phyloP scores from a whole-genome alignment of 192 early-diverging fungal species.

The Chytriomyces confervae region DNA sequence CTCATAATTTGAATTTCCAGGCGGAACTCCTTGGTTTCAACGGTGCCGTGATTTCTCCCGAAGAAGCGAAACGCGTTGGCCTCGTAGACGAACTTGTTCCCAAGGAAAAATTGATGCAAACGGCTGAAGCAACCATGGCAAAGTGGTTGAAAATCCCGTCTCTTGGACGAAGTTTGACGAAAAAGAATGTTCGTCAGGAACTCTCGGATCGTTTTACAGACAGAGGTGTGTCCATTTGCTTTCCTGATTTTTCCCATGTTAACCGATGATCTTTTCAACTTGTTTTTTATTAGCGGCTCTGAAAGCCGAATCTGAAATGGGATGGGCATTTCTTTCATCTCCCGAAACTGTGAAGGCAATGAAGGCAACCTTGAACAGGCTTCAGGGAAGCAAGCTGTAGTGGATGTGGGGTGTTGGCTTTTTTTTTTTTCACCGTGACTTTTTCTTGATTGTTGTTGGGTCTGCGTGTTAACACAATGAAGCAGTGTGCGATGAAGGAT shows the following conservation, averaged over 20 bases:
- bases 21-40: constrained; percentile 43
- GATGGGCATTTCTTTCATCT: constrained; percentile 41
- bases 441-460: background rate
- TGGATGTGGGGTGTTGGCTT: background rate
- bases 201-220: constrained; percentile 41
- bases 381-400: constrained; percentile 19
- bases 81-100: constrained; percentile 52
- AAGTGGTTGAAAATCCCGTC: constrained; percentile 47
- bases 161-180: constrained; percentile 44
- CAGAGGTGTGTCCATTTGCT: background rate
- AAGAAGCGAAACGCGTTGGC: constrained; percentile 43
- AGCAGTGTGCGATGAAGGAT: too few species aligned
- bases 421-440: background rate
- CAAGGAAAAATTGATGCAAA: constrained; percentile 39
- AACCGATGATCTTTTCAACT: background rate
- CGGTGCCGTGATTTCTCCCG: constrained; percentile 44
- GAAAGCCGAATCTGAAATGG: constrained; percentile 39
- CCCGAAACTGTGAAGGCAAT: constrained; percentile 42
- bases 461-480: too few species aligned
- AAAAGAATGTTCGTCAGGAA: constrained; percentile 35
- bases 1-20: background rate
- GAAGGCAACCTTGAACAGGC: constrained; percentile 41
- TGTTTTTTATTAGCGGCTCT: constrained; percentile 15
- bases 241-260: background rate
- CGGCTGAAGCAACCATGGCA: constrained; percentile 38